Evolutionary conservation across 2,329 filamentous ascomycete species (phyloP).

Genomic region (Colletotrichum simmondsii): DNA sequence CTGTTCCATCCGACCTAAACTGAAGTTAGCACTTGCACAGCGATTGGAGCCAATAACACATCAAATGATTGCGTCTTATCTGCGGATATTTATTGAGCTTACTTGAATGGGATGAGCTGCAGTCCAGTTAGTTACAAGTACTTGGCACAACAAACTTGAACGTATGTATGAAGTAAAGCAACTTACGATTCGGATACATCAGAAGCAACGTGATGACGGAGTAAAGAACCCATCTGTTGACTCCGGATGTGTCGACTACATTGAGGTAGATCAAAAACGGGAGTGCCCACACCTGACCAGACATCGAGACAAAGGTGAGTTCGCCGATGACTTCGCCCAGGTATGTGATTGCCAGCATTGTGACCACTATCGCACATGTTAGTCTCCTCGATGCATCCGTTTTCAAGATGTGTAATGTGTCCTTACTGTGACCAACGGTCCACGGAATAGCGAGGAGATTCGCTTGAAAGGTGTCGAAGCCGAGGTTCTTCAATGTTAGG

Average conservation of each 20-base stretch:
- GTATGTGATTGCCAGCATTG: slow-evolving; percentile 56
- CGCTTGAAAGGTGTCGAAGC: slow-evolving; percentile 69
- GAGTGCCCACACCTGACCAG: slow-evolving; percentile 68
- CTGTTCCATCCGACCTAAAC: slow-evolving; percentile 54
- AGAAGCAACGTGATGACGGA: slow-evolving; percentile 47
- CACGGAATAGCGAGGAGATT: slow-evolving; percentile 73
- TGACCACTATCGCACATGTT: slow-evolving; percentile 45
- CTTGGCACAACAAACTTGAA: slow-evolving; percentile 46
- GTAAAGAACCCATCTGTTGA: slow-evolving; percentile 48
- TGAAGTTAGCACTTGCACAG: background rate
- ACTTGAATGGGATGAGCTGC: slow-evolving; percentile 56
- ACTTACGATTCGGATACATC: slow-evolving; percentile 45
- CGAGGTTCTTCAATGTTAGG: slow-evolving; percentile 65
- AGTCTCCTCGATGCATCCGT: slow-evolving; percentile 11
- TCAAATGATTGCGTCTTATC: too few relatives aligned
- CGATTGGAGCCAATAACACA: background rate
- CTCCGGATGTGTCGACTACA: slow-evolving; percentile 42
- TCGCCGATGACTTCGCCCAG: slow-evolving; percentile 58
- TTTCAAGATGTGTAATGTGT: too few relatives aligned
- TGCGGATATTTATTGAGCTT: background rate
- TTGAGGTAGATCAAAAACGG: slow-evolving; percentile 65
- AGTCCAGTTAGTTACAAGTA: slow-evolving; percentile 40
- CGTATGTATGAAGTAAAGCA: background rate
- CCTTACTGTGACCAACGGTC: slow-evolving; percentile 46
- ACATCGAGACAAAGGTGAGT: slow-evolving; percentile 57